phyloP scores from a whole-genome alignment of 164 flowering plant species.

The Vitis amurensis region DNA sequence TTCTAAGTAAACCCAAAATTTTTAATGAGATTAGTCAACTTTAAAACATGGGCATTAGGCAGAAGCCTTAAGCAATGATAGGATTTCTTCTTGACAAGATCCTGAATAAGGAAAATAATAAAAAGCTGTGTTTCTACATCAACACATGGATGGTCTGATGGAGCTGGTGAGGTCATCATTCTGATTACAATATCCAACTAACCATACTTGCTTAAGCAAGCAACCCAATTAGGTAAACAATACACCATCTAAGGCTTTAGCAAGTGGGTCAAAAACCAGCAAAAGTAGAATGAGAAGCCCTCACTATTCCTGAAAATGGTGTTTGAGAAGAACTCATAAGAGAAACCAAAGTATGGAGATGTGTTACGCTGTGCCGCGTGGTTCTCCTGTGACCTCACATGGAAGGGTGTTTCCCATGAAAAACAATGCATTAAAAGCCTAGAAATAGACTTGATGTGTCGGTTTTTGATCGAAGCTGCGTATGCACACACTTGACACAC shows the following conservation, averaged over 20 bases:
- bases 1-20: background rate
- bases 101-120: background rate
- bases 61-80: background rate
- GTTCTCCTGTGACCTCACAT: background rate
- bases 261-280: background rate
- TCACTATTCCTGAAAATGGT: background rate
- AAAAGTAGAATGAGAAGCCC: background rate
- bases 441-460: background rate
- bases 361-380: background rate
- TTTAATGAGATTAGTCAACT: background rate
- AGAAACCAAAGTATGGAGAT: background rate
- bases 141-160: background rate
- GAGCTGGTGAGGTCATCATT: conserved; percentile 7
- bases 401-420: background rate
- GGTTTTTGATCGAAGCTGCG: too few species aligned
- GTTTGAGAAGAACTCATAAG: background rate
- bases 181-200: conserved; percentile 12
- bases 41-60: background rate
- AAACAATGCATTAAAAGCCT: background rate
- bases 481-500: background rate
- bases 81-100: background rate
- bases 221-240: conserved; percentile 3
- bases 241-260: background rate
- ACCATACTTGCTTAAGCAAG: conserved; percentile 1
- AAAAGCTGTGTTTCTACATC: background rate